phyloP scores from a whole-genome alignment of 1,284 basidiomycete genomes.

The Cryptococcus sp. region DNA sequence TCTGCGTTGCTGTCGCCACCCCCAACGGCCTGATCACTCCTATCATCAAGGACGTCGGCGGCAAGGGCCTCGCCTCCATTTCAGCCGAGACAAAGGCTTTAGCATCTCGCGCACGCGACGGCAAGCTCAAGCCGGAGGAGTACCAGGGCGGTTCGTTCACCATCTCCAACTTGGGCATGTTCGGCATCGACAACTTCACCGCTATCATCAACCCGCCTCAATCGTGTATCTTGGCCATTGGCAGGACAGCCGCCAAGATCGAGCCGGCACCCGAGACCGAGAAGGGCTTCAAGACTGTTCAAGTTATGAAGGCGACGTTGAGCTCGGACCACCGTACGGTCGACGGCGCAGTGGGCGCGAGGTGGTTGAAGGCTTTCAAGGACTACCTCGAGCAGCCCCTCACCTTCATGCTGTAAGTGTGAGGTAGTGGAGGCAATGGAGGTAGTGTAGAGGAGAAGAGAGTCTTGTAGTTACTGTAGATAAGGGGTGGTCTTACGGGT shows the following conservation, averaged over 20 bases:
- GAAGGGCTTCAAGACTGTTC: constrained; percentile 86
- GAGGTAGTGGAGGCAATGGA: background rate
- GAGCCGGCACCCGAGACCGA: constrained; percentile 83
- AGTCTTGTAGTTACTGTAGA: background rate
- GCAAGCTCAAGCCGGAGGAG: constrained; percentile 92
- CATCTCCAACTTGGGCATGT: constrained; percentile 99
- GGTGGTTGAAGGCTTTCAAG: constrained; percentile 93
- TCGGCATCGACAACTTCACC: constrained; percentile 90
- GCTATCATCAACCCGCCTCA: constrained; percentile 99
- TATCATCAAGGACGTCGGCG: constrained; percentile 89
- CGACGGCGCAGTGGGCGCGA: constrained; percentile 87
- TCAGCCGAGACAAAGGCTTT: constrained; percentile 89
- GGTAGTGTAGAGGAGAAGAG: background rate
- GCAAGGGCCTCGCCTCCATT: constrained; percentile 89
- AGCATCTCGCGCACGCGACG: constrained; percentile 92
- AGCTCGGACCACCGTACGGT: constrained; percentile 94
- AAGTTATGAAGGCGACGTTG: constrained; percentile 94
- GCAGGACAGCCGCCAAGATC: constrained; percentile 82
- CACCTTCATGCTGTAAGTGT: constrained; percentile 76
- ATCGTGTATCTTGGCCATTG: constrained; percentile 95
- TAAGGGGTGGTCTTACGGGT: background rate
- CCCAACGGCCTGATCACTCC: constrained; percentile 96
- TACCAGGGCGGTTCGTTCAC: constrained; percentile 99
- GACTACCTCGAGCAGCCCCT: constrained; percentile 96
- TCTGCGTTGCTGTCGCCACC: constrained; percentile 95